phyloP scores from a whole-genome alignment of 1,284 basidiomycete species.

The Wolfiporia cocos region DNA sequence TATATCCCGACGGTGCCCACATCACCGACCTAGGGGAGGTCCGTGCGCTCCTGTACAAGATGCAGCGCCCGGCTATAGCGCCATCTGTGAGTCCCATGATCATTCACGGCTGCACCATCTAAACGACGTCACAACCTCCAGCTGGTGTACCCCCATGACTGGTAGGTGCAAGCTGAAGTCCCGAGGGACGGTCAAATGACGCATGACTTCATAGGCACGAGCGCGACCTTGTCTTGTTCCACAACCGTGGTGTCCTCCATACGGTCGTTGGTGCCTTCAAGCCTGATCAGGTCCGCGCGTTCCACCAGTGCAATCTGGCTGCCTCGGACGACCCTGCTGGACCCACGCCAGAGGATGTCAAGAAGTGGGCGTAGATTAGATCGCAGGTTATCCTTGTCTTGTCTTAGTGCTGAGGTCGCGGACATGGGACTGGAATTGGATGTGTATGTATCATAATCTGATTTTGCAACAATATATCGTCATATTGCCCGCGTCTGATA shows the following conservation, averaged over 20 bases:
- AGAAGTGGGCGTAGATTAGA: constrained; percentile 35
- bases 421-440: no score
- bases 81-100: constrained; percentile 41
- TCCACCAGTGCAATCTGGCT: constrained; percentile 66
- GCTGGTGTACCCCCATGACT: constrained; percentile 65
- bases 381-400: no score
- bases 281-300: constrained; percentile 60
- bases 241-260: constrained; percentile 75
- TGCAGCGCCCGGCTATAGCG: constrained; percentile 79
- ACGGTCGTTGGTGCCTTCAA: constrained; percentile 74
- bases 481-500: no score
- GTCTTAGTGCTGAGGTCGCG: no score
- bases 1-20: constrained; percentile 73
- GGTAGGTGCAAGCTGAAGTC: constrained; percentile 22
- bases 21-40: constrained; percentile 67
- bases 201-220: constrained; percentile 35
- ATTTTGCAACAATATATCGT: no score
- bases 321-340: constrained; percentile 50
- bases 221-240: constrained; percentile 61
- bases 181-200: not conserved
- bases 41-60: constrained; percentile 65
- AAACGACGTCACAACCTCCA: no score
- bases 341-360: constrained; percentile 41
- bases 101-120: no score
- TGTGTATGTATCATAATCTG: no score